A percentile compares a stretch with the other conserved stretches of the same genome.
These are phyloP conservation scores for Talaromyces trachyspermus DNA, from an alignment of 495 filamentous ascomycete genomes.

Conservation along the genomic window DNA sequence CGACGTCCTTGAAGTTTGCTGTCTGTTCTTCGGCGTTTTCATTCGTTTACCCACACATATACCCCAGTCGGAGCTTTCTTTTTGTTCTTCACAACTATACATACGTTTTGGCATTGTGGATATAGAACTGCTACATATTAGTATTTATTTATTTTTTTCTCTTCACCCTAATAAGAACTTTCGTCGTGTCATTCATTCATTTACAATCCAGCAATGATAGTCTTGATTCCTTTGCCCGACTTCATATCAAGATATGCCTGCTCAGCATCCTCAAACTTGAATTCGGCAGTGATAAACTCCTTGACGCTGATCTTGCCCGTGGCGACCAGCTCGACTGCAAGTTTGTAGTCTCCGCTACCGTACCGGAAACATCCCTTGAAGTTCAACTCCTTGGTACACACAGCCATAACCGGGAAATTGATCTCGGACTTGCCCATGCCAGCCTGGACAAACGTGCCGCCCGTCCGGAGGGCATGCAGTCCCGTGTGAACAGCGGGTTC, in stretches of 20 bases:
- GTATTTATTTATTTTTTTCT: conserved; percentile 12
- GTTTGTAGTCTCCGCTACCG: conserved; percentile 47
- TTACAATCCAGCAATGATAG: conserved; percentile 34
- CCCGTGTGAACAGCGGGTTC: conserved; percentile 47
- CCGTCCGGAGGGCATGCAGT: conserved; percentile 42
- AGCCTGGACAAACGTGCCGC: conserved; percentile 54
- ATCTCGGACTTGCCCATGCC: conserved; percentile 53
- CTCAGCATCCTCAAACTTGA: conserved; percentile 47
- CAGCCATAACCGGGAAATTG: conserved; percentile 48
- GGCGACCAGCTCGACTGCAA: conserved; percentile 44
- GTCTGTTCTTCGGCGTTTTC: conserved; percentile 8
- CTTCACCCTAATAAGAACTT: not conserved
- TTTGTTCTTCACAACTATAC: too few relatives aligned
- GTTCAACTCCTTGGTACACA: conserved; percentile 47
- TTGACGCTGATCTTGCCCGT: conserved; percentile 45
- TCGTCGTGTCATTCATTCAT: conserved; percentile 10
- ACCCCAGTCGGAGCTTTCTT: conserved; percentile 6
- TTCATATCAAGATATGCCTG: conserved; percentile 42
- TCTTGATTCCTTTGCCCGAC: conserved; percentile 43
- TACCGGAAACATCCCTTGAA: conserved; percentile 49
- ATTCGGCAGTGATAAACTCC: conserved; percentile 42
- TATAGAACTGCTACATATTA: too few relatives aligned
- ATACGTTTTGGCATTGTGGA: too few relatives aligned
- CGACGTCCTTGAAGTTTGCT: not conserved
- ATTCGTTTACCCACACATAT: conserved; percentile 12